Conservation (phyloP, 1,284 basidiomycete species). For the Rhodotorula mucilaginosa region DNA sequence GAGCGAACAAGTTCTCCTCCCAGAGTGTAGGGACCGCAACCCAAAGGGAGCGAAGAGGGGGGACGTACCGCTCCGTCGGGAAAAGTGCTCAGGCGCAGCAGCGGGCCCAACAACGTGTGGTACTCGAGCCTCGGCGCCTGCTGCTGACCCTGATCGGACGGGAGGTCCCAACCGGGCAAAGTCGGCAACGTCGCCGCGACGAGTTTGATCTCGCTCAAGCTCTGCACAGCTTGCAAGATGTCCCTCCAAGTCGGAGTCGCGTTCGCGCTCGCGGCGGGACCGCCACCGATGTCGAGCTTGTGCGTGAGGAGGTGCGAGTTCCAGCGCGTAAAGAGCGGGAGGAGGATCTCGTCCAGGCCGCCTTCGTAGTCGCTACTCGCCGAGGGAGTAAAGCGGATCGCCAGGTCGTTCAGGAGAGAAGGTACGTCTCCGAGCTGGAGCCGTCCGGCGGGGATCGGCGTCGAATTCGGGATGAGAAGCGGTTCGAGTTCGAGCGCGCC, state of each 20-base stretch:
- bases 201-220: conserved; percentile 74
- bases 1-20: too few species aligned
- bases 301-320: conserved; percentile 28
- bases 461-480: conserved; percentile 62
- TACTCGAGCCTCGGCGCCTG: conserved; percentile 52
- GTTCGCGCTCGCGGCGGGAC: background rate
- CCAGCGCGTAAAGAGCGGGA: conserved; percentile 50
- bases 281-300: conserved; percentile 39
- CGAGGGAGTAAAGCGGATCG: conserved; percentile 48
- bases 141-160: conserved; percentile 48
- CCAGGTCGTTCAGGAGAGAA: conserved; percentile 54
- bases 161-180: conserved; percentile 47
- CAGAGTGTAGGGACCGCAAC: conserved; percentile 2
- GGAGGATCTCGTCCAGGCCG: conserved; percentile 53
- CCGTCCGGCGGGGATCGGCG: conserved; percentile 55
- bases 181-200: conserved; percentile 59
- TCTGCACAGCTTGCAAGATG: conserved; percentile 75
- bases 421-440: conserved; percentile 50
- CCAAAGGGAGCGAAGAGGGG: background rate
- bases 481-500: conserved; percentile 74
- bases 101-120: conserved; percentile 73
- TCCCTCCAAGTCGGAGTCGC: conserved; percentile 65
- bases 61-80: conserved; percentile 76
- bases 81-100: conserved; percentile 78
- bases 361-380: conserved; percentile 45